phyloP scores from a whole-genome alignment of 345 rosid species.

The Arabis hirsuta region DNA sequence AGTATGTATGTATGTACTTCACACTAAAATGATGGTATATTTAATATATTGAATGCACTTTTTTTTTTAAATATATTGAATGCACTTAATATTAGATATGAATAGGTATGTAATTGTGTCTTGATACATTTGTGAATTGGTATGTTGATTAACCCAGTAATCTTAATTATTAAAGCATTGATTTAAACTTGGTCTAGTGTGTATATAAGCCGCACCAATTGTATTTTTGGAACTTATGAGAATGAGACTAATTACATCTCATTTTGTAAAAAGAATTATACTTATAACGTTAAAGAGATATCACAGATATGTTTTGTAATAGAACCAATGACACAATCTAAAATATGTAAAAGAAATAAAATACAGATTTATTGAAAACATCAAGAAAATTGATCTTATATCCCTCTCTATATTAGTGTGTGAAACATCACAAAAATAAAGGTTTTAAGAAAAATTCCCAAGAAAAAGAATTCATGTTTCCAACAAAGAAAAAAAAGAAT shows the following conservation, averaged over 20 bases:
- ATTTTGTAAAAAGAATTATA: too few relatives aligned
- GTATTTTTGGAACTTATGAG: not conserved
- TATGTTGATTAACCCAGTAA: not conserved
- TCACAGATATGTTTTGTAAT: too few relatives aligned
- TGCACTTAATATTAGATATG: not conserved
- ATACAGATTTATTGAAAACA: not conserved
- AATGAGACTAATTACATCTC: too few relatives aligned
- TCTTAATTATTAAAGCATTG: not conserved
- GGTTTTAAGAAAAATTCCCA: too few relatives aligned
- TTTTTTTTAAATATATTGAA: not conserved
- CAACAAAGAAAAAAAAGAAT: too few relatives aligned
- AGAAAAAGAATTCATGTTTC: too few relatives aligned
- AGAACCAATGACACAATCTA: too few relatives aligned
- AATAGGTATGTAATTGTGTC: not conserved
- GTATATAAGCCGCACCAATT: not conserved
- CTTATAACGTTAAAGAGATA: too few relatives aligned
- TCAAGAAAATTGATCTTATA: not conserved
- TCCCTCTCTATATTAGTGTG: too few relatives aligned
- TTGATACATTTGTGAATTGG: constrained; percentile 6
- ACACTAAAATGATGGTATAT: not conserved
- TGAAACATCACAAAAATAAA: too few relatives aligned
- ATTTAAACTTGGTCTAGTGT: not conserved
- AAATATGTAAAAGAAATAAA: not conserved
- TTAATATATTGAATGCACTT: not conserved
- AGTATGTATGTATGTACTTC: too few relatives aligned